Conservation (phyloP, 2,329 filamentous ascomycete species). For the Sporothrix curviconia region DNA sequence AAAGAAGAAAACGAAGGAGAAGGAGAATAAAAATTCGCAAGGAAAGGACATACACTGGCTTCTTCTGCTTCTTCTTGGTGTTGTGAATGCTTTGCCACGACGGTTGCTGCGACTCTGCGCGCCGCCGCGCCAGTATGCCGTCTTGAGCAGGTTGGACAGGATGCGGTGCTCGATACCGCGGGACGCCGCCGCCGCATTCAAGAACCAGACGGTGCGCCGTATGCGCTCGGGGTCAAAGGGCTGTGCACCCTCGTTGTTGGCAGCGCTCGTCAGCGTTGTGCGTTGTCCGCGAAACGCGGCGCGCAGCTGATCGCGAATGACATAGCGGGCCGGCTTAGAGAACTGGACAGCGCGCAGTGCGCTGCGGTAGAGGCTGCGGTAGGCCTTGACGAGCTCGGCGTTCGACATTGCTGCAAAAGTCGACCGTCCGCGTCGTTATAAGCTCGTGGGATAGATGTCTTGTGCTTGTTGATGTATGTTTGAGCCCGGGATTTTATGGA, state of each 20-base stretch:
- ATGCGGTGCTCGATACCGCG: conserved; percentile 66
- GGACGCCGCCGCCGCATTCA: conserved; percentile 56
- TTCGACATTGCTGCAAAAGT: conserved; percentile 25
- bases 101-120: conserved; percentile 21
- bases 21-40: no score
- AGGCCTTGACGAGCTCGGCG: conserved; percentile 53
- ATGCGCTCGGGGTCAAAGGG: conserved; percentile 47
- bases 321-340: conserved; percentile 60
- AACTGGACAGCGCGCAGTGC: conserved; percentile 66
- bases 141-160: conserved; percentile 59
- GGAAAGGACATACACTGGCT: conserved; percentile 2
- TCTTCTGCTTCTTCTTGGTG: conserved; percentile 5
- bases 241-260: conserved; percentile 21
- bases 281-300: conserved; percentile 44
- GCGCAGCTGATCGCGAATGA: conserved; percentile 53
- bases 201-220: conserved; percentile 62
- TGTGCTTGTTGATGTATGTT: no score
- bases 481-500: no score
- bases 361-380: conserved; percentile 62
- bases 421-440: neutral
- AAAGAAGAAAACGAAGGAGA: neutral
- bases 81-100: conserved; percentile 24
- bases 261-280: conserved; percentile 19
- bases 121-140: conserved; percentile 34
- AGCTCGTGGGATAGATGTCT: neutral